phyloP scores from a whole-genome alignment of 140 eudicot genomes.

The Bidens hawaiensis region DNA sequence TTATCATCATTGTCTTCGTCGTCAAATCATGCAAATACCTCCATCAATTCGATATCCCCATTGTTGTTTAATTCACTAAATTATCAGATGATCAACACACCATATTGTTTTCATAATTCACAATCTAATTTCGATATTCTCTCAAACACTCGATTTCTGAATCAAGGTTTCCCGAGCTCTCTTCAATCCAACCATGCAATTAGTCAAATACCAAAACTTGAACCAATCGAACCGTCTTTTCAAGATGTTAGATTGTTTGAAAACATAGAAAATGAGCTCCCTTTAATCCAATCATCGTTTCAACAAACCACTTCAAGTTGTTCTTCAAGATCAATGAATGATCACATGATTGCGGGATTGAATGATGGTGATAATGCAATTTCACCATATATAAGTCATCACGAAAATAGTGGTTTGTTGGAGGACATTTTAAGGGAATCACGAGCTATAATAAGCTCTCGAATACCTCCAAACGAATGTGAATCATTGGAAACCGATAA shows the following conservation, averaged over 20 bases:
- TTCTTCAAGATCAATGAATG: slow-evolving; percentile 21
- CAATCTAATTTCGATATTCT: slow-evolving; percentile 25
- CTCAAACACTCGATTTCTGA: slow-evolving; percentile 2
- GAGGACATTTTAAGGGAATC: slow-evolving; percentile 61
- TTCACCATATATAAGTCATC: slow-evolving; percentile 14
- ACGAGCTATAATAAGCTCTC: slow-evolving; percentile 27
- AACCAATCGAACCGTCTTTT: slow-evolving; percentile 10
- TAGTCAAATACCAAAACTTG: slow-evolving; percentile 4
- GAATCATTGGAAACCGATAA: slow-evolving; percentile 3
- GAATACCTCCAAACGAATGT: slow-evolving; percentile 4
- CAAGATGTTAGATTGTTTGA: background rate
- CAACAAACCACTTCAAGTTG: slow-evolving; percentile 30
- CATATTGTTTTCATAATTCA: slow-evolving; percentile 15
- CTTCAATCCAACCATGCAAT: background rate
- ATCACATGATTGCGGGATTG: slow-evolving; percentile 20
- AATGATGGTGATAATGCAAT: slow-evolving; percentile 34
- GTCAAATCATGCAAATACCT: slow-evolving; percentile 20
- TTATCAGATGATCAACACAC: slow-evolving; percentile 16
- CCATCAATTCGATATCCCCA: slow-evolving; percentile 17
- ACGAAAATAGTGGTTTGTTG: slow-evolving; percentile 49
- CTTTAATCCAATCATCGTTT: slow-evolving; percentile 54
- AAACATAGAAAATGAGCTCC: slow-evolving; percentile 36
- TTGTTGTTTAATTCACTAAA: slow-evolving; percentile 7
- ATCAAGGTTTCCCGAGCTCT: slow-evolving; percentile 14
- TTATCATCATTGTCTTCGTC: slow-evolving; percentile 29